Conservation (phyloP, 805 yeast species). For the Sugiyamaella americana region DNA sequence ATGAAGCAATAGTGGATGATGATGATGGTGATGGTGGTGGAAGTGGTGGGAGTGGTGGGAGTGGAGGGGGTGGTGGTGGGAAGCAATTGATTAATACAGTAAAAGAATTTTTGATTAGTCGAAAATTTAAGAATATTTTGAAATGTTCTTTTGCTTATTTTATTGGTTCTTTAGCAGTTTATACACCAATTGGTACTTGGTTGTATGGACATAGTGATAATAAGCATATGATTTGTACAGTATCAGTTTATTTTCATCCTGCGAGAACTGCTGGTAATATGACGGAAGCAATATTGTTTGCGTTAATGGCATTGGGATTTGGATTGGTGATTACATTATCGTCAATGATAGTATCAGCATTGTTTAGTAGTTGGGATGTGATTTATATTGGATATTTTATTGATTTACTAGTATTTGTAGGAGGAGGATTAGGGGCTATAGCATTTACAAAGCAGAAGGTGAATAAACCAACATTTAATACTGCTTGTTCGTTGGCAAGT, state of each 20-base stretch:
- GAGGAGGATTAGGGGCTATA: conserved; percentile 56
- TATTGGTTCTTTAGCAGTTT: conserved; percentile 68
- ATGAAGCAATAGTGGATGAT: too few relatives aligned
- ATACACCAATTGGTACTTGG: conserved; percentile 37
- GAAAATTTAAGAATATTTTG: conserved; percentile 29
- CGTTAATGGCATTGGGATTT: conserved; percentile 46
- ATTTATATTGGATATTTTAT: conserved; percentile 46
- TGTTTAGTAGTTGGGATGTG: conserved; percentile 40
- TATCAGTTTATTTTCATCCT: conserved; percentile 80
- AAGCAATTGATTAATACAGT: too few relatives aligned
- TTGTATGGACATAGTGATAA: conserved; percentile 61
- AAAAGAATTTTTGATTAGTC: conserved; percentile 1
- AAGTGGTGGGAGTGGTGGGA: too few relatives aligned
- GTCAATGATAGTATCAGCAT: conserved; percentile 47
- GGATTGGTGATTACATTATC: conserved; percentile 46
- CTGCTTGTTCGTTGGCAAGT: conserved; percentile 74
- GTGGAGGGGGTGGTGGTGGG: too few relatives aligned
- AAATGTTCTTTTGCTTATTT: conserved; percentile 73
- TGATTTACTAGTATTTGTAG: conserved; percentile 45
- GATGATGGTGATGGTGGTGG: too few relatives aligned
- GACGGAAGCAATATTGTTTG: conserved; percentile 67
- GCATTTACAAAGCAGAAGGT: conserved; percentile 66
- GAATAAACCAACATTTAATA: conserved; percentile 63
- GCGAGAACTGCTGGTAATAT: conserved; percentile 73
- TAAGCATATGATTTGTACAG: conserved; percentile 77